A percentile compares a stretch with the other conserved stretches of the same genome.
phyloP scores from a whole-genome alignment of 148 eudicot species.

The Rhododendron ovatum region DNA sequence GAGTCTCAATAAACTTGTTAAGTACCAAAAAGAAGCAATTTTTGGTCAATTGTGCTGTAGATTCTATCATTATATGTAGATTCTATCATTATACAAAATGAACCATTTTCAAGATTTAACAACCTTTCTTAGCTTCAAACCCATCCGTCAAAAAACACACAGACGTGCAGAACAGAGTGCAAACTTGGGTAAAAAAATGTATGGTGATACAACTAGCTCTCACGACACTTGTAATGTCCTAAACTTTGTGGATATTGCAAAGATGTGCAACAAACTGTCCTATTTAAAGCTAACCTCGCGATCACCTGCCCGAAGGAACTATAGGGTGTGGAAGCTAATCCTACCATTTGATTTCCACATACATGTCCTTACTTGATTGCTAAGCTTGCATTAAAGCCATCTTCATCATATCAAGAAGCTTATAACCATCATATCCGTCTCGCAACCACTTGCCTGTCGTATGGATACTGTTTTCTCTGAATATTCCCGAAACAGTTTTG shows the following conservation, averaged over 20 bases:
- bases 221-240: background rate
- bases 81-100: background rate
- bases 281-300: background rate
- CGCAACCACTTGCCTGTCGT: background rate
- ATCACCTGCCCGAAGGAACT: background rate
- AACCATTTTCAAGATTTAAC: background rate
- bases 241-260: background rate
- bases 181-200: background rate
- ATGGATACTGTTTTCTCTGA: background rate
- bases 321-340: background rate
- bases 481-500: background rate
- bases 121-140: background rate
- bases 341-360: background rate
- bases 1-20: background rate
- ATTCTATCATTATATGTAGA: background rate
- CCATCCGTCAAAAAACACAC: background rate
- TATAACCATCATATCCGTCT: background rate
- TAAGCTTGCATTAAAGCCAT: background rate
- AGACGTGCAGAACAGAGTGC: background rate
- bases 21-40: background rate
- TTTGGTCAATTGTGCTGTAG: background rate
- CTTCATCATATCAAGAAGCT: background rate
- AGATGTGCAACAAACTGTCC: background rate
- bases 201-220: background rate
- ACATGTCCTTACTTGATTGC: background rate